Percentiles rank a stretch among this genome's conserved stretches.
phyloP scores from a whole-genome alignment of 2,329 filamentous ascomycete genomes.

The Huntiella abstrusa region DNA sequence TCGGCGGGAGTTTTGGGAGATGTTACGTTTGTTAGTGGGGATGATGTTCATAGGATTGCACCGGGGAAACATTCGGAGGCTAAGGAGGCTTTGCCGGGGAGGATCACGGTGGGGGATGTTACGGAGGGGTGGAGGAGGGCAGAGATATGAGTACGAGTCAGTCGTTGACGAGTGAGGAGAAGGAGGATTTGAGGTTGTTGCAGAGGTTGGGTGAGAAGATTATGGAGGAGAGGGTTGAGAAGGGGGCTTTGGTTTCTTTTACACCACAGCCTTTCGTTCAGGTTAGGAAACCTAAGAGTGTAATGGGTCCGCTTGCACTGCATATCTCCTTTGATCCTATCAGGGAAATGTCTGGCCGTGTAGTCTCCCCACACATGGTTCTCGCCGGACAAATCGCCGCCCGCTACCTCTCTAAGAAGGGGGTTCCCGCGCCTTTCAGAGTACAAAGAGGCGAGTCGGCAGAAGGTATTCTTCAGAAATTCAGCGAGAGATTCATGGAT shows the following conservation, averaged over 20 bases:
- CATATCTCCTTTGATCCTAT: too few species aligned
- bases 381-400: conserved; percentile 43
- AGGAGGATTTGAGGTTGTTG: conserved; percentile 28
- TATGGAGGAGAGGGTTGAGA: conserved; percentile 21
- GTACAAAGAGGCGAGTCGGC: conserved; percentile 19
- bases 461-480: conserved; percentile 18
- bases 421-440: conserved; percentile 41
- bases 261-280: not conserved
- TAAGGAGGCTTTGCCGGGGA: not conserved
- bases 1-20: conserved; percentile 33
- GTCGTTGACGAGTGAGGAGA: conserved; percentile 25
- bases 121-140: conserved; percentile 13
- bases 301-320: not conserved
- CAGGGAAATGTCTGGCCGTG: conserved; percentile 14
- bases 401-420: conserved; percentile 37
- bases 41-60: conserved; percentile 27
- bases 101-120: conserved; percentile 12
- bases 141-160: conserved; percentile 24
- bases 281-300: not conserved
- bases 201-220: conserved; percentile 28
- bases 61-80: conserved; percentile 7
- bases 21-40: conserved; percentile 38
- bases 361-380: conserved; percentile 31
- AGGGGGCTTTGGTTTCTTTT: not conserved
- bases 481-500: conserved; percentile 1